Evolutionary conservation across 106 monocot species (phyloP), one percentile per base, ranked within the genome.

Genomic region (Alisma plantagoaquatica): DNA sequence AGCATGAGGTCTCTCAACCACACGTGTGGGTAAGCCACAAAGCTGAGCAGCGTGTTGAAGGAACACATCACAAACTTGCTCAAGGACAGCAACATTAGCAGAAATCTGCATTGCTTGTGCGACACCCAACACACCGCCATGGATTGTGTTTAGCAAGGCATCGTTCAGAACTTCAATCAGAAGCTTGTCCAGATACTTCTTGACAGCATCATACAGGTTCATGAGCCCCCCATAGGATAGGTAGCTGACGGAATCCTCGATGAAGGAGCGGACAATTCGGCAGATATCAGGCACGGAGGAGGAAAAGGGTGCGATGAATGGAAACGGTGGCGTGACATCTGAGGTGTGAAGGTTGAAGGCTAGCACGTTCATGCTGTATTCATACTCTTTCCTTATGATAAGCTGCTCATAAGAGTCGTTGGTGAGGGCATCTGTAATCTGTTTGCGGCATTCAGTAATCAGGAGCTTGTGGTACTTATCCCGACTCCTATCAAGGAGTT

Each of bases 381-480:
- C 63, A 27, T 51, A 20, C 23, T 63, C 63, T 8, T 63, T 63
- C 19, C 17, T 33, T 7, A 63, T 23, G 3, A 51, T 28, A 35
- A 63, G 35, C 51, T 35, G 22, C 41, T 63, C 50, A 24, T 23
- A 63, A 26, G 29, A 35, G 35, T 63, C 63, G n/a, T 51, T 33
- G 2, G 51, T 41, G 14, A 63, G 33, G 15, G 52, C 8, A 17
- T 22, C 49, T 27, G 23, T n/a, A 2, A 63, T 35, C 23, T 51
- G 63, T 27, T 50, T 50, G 18, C 49, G 31, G 24, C 49, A 51
- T 1, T 51, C 63, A 41, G 16, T 19, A 3, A 63, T 23, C 32
- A 63, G 63, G 3, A 63, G 63, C 51, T 51, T 51, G 19, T 63
- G 63, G 26, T 63, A 63, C 51, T 29, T 63, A 3, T 63, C 63